A percentile compares a stretch with the other conserved stretches of the same genome.
Evolutionary conservation across 2,329 filamentous ascomycete genomes (phyloP).

Genomic region (Trichocomaceae sp.): DNA sequence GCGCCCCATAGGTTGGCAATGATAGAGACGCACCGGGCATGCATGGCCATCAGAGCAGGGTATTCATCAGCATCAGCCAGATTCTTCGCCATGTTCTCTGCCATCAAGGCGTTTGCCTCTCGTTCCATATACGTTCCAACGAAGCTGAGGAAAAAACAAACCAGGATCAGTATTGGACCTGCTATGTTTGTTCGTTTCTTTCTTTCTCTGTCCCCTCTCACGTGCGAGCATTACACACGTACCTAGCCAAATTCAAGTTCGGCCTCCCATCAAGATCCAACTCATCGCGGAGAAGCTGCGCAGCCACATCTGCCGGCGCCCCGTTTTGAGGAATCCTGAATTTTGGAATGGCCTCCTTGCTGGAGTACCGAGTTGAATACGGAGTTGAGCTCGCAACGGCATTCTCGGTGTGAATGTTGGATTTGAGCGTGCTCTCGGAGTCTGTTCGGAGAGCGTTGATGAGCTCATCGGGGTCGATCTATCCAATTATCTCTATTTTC

Average conservation of each 20-base stretch:
- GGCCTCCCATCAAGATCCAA: slow-evolving; percentile 60
- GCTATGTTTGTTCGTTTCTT: neutral
- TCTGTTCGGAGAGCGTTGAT: slow-evolving; percentile 20
- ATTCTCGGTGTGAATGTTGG: slow-evolving; percentile 23
- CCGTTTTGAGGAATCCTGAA: slow-evolving; percentile 28
- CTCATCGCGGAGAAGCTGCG: slow-evolving; percentile 59
- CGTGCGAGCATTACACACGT: neutral
- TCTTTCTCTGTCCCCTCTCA: too few relatives aligned
- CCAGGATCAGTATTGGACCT: neutral
- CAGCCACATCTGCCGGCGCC: slow-evolving; percentile 48
- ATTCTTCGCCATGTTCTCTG: slow-evolving; percentile 64
- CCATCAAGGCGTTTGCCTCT: slow-evolving; percentile 58
- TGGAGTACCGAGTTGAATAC: slow-evolving; percentile 29
- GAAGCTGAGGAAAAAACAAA: slow-evolving; percentile 42
- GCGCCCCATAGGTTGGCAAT: slow-evolving; percentile 61
- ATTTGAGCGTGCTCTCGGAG: slow-evolving; percentile 20
- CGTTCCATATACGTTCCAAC: slow-evolving; percentile 67
- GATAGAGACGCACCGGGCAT: slow-evolving; percentile 62
- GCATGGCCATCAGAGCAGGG: slow-evolving; percentile 54
- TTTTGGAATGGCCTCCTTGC: slow-evolving; percentile 27
- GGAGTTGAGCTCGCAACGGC: slow-evolving; percentile 23
- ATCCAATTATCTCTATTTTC: neutral
- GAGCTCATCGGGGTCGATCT: slow-evolving; percentile 25
- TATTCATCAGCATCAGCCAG: slow-evolving; percentile 65
- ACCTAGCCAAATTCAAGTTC: slow-evolving; percentile 60